A percentile compares a stretch with the other conserved stretches of the same genome.
phyloP scores from a whole-genome alignment of 148 eudicot species.

The Tetragonia tetragonoides region DNA sequence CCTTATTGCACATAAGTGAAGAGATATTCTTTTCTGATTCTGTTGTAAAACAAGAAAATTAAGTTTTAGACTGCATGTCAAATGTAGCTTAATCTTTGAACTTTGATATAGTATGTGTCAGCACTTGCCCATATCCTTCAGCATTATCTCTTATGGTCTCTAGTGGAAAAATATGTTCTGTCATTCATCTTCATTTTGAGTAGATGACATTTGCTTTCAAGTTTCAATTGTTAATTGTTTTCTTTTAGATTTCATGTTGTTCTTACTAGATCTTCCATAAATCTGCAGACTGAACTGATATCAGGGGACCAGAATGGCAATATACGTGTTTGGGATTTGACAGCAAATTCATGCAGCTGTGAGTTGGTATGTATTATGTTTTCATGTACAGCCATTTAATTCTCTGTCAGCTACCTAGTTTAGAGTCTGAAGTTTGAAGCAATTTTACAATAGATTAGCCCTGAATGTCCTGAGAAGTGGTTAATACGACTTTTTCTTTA shows the following conservation, averaged over 20 bases:
- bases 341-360: conserved; percentile 98
- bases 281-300: conserved; percentile 78
- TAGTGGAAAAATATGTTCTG: neutral
- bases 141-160: neutral
- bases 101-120: neutral
- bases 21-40: neutral
- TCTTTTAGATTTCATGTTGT: conserved; percentile 4
- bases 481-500: too few species aligned
- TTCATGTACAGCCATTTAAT: neutral
- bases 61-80: neutral
- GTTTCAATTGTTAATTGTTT: neutral
- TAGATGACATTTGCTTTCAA: neutral
- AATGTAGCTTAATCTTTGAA: neutral
- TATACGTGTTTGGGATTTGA: conserved; percentile 98
- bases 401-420: neutral
- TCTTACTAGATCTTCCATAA: neutral
- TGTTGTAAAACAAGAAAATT: neutral
- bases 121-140: neutral
- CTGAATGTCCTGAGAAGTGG: too few species aligned
- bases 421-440: neutral
- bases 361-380: conserved; percentile 63
- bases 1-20: neutral
- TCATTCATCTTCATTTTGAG: neutral
- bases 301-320: conserved; percentile 99
- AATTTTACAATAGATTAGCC: neutral